Evolutionary conservation across 805 yeast species (phyloP).

Genomic region (Sungouiozyma ichnusensis): DNA sequence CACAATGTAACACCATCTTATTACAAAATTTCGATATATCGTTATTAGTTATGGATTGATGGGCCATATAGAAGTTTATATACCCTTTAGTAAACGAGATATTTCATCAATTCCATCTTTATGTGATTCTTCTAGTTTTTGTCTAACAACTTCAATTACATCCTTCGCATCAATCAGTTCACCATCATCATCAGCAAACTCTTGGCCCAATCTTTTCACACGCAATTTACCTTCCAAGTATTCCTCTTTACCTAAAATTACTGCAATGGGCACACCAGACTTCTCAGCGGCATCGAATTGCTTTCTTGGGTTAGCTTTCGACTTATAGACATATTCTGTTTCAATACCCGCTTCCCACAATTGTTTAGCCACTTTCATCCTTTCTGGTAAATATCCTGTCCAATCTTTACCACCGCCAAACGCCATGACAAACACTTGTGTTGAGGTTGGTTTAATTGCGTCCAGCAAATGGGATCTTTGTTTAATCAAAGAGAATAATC

Average conservation of each 20-base stretch:
- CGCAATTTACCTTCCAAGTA: constrained; percentile 65
- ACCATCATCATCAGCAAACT: constrained; percentile 81
- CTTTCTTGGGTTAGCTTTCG: constrained; percentile 88
- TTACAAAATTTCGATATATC: not conserved
- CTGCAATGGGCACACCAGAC: constrained; percentile 81
- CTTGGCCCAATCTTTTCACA: constrained; percentile 82
- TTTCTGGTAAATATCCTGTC: constrained; percentile 85
- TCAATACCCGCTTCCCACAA: constrained; percentile 87
- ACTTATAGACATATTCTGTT: constrained; percentile 83
- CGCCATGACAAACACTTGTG: constrained; percentile 94
- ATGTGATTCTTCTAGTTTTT: constrained; percentile 41
- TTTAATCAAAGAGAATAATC: constrained; percentile 82
- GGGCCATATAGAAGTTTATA: constrained; percentile 25
- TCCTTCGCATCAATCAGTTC: constrained; percentile 56
- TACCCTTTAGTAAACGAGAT: constrained; percentile 49
- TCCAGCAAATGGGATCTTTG: constrained; percentile 53
- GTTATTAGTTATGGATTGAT: not conserved
- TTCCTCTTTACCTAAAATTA: constrained; percentile 93
- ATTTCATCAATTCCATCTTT: constrained; percentile 52
- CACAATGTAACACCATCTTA: too few species aligned
- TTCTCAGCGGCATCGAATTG: constrained; percentile 98
- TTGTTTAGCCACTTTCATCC: constrained; percentile 74
- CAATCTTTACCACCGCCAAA: constrained; percentile 97
- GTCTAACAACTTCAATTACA: constrained; percentile 43
- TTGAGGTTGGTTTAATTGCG: constrained; percentile 63